Percentiles rank a stretch among this genome's conserved stretches.
phyloP scores from a whole-genome alignment of 441 rosid species.

The Pelargonium citronellum region DNA sequence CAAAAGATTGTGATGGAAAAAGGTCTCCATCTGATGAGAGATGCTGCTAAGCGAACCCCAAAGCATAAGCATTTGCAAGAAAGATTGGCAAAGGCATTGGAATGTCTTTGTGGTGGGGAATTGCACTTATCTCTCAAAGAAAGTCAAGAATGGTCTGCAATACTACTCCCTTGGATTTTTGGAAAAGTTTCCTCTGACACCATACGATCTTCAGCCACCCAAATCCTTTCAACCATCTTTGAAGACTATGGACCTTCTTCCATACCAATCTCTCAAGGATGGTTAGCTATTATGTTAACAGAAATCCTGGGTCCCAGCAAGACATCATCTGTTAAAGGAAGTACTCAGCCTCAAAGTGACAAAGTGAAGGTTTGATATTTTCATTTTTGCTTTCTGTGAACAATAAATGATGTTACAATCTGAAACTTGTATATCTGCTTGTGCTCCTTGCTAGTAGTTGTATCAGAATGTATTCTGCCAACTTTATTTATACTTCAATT shows the following conservation, averaged over 20 bases:
- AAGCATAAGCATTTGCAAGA: conserved; percentile 73
- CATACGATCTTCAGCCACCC: conserved; percentile 60
- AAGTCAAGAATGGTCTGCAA: conserved; percentile 85
- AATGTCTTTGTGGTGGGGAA: conserved; percentile 57
- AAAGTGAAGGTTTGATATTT: conserved; percentile 55
- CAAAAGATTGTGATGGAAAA: conserved; percentile 61
- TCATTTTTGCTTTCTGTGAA: conserved; percentile 8
- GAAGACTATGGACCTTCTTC: conserved; percentile 71
- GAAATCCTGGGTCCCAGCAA: conserved; percentile 58
- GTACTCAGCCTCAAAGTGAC: conserved; percentile 48
- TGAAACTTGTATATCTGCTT: conserved; percentile 15
- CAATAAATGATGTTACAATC: not conserved
- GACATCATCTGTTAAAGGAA: conserved; percentile 47
- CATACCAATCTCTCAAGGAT: conserved; percentile 85
- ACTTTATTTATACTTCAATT: conserved; percentile 14
- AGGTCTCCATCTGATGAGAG: conserved; percentile 85
- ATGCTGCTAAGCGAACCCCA: conserved; percentile 54
- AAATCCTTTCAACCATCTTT: conserved; percentile 71
- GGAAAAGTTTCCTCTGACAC: conserved; percentile 55
- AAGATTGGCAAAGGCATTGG: conserved; percentile 77
- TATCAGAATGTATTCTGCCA: conserved; percentile 17
- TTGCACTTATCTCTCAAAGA: conserved; percentile 73
- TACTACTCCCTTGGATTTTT: conserved; percentile 74
- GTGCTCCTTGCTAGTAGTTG: conserved; percentile 4
- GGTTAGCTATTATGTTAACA: conserved; percentile 71